These are phyloP conservation scores for Halteria grandinella DNA, from an alignment of 73 alveolate genomes.

Conservation along the genomic window DNA sequence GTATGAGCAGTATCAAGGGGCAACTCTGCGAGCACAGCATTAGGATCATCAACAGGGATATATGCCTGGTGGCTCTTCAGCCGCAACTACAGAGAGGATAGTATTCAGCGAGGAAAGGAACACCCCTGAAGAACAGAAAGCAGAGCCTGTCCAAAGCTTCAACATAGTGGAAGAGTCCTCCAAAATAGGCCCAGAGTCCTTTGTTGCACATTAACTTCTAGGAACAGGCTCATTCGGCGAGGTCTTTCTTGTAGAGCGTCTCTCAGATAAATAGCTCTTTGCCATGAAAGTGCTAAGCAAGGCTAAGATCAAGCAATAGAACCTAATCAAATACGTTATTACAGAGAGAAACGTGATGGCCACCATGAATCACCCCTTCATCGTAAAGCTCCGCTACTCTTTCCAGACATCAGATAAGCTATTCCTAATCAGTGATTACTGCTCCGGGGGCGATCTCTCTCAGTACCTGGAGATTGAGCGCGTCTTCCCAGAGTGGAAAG, in stretches of 20 bases:
- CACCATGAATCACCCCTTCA: slow-evolving; percentile 87
- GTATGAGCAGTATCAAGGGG: no score
- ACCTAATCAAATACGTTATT: slow-evolving; percentile 91
- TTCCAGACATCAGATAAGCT: slow-evolving; percentile 91
- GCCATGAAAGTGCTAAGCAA: slow-evolving; percentile 97
- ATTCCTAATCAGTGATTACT: slow-evolving; percentile 87
- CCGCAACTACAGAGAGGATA: no score
- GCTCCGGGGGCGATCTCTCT: slow-evolving; percentile 96
- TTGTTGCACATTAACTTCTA: slow-evolving; percentile 65
- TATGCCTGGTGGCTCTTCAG: no score
- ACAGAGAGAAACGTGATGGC: slow-evolving; percentile 95
- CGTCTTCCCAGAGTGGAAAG: slow-evolving; percentile 89
- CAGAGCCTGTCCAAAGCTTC: no score
- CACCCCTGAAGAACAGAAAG: no score
- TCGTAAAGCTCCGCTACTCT: slow-evolving; percentile 87
- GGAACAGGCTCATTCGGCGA: slow-evolving; percentile 97
- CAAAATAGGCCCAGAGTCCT: no score
- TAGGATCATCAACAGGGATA: no score
- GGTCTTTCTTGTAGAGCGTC: slow-evolving; percentile 94
- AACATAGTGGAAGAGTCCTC: no score
- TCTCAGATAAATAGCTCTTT: slow-evolving; percentile 75
- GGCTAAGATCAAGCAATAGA: slow-evolving; percentile 80
- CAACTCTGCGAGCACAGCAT: no score
- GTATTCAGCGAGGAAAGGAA: no score
- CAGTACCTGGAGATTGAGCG: slow-evolving; percentile 85